Evolutionary conservation across 768 basidiomycete species (phyloP), one percentile per base, ranked within the genome.

Genomic region (Exidia glandulosa): DNA sequence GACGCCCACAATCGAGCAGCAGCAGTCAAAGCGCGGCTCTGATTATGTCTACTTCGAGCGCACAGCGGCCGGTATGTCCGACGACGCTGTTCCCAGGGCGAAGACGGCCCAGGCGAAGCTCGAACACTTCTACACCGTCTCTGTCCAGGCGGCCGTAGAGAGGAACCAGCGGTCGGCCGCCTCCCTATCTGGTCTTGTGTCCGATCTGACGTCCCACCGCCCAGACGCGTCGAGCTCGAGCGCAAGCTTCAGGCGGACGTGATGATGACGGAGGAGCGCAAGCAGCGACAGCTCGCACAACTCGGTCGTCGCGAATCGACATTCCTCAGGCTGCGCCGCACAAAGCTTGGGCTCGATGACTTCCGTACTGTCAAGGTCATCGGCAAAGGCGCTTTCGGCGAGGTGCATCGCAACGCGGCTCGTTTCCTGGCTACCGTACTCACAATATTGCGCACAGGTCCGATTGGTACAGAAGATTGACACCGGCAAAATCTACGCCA

Each of bases 321-420:
- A 6, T 97, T 87, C 72, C 81, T 99, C 60, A 84, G 96, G 10
- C 78, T 97, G 57, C 80, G 86, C 59, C 79, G 95, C 56, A 97
- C 96, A 31, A 90, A 89, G 67, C 79, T 99, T 12, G 92, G 94
- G 2, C 75, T 97, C 60, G 85, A 88, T 62, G 88, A 98, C 72
- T 99, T 99, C 75, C 79, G 87, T 64, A 98, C 95, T 3, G 92
- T 99, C 67, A 98, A 98, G 71, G 94, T 99, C 52, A 99, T 99
- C 65, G 96, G 96, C 25, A 97, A 96, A 74, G 96, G 96, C 63
- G 96, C 96, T 19, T 99, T 99, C 67, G 94, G 96, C 70, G 95
- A 99, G 77, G 93, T 91, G 67, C 37, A 81, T 71, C n/a, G 3
- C 7, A 3, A 32, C 9, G 31, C 30, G 9, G 23, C 55, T 14